These are phyloP conservation scores for Geosmithia flava DNA, from an alignment of 2,329 filamentous ascomycete species.

Conservation along the genomic window DNA sequence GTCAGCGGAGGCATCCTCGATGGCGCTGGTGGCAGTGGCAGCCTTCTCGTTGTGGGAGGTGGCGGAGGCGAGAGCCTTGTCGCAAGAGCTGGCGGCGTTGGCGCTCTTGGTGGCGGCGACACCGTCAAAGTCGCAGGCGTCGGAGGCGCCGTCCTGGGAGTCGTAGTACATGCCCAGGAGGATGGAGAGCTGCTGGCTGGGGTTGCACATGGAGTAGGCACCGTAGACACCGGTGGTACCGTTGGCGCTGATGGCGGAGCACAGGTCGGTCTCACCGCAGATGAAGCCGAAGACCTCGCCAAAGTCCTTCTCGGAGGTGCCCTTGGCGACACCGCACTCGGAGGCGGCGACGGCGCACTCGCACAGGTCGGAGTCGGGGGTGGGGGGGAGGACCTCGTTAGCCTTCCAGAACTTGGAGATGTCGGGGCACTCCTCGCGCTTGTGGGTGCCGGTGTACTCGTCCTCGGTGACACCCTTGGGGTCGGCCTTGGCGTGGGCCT, in stretches of 20 bases:
- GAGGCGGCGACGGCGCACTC: slow-evolving; percentile 71
- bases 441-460: slow-evolving; percentile 47
- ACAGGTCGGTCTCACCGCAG: slow-evolving; percentile 49
- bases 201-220: slow-evolving; percentile 65
- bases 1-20: slow-evolving; percentile 6
- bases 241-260: slow-evolving; percentile 57
- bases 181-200: slow-evolving; percentile 59
- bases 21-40: slow-evolving; percentile 29
- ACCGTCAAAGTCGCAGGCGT: slow-evolving; percentile 62
- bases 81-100: slow-evolving; percentile 39
- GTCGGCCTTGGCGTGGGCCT: slow-evolving; percentile 53
- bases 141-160: slow-evolving; percentile 34
- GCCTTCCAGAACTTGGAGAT: slow-evolving; percentile 51
- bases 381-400: slow-evolving; percentile 61
- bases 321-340: slow-evolving; percentile 52
- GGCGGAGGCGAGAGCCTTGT: slow-evolving; percentile 46
- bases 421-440: slow-evolving; percentile 47
- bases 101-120: slow-evolving; percentile 43
- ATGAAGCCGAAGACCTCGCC: slow-evolving; percentile 61
- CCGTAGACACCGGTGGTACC: slow-evolving; percentile 58
- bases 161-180: slow-evolving; percentile 64
- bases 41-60: slow-evolving; percentile 39
- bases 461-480: slow-evolving; percentile 54
- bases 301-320: slow-evolving; percentile 45
- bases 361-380: slow-evolving; percentile 69